phyloP scores from a whole-genome alignment of 495 filamentous ascomycete species.

The Filosporella fistucella region DNA sequence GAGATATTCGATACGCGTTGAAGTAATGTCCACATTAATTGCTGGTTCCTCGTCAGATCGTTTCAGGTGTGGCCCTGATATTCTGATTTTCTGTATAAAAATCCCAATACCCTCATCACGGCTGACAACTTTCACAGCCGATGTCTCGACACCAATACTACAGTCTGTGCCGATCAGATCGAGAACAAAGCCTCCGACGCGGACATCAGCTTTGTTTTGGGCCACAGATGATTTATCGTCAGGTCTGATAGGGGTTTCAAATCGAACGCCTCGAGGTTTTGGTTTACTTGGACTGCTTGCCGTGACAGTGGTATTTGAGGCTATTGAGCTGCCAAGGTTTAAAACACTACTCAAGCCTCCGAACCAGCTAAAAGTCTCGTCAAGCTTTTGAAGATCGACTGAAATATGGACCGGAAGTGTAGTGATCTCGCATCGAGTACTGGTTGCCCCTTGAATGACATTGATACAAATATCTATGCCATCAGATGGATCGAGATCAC shows the following conservation, averaged over 20 bases:
- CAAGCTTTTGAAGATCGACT: slow-evolving; percentile 74
- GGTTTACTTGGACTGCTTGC: slow-evolving; percentile 28
- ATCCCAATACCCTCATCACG: slow-evolving; percentile 64
- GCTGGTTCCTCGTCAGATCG: slow-evolving; percentile 44
- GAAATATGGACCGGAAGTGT: slow-evolving; percentile 75
- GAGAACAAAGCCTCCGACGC: slow-evolving; percentile 70
- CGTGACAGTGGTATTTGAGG: slow-evolving; percentile 59
- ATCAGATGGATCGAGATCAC: slow-evolving; percentile 50
- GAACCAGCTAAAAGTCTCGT: slow-evolving; percentile 84
- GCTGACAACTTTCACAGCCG: slow-evolving; percentile 71
- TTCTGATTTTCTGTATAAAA: slow-evolving; percentile 67
- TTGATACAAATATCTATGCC: slow-evolving; percentile 65
- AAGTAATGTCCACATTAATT: slow-evolving; percentile 43
- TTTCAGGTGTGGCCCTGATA: slow-evolving; percentile 63
- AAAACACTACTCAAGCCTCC: slow-evolving; percentile 91
- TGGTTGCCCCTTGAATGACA: slow-evolving; percentile 43
- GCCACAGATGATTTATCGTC: slow-evolving; percentile 38
- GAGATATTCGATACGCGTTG: slow-evolving; percentile 71
- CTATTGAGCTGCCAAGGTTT: slow-evolving; percentile 79
- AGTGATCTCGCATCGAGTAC: slow-evolving; percentile 62
- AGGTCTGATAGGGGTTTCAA: slow-evolving; percentile 52
- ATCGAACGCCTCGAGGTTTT: slow-evolving; percentile 64
- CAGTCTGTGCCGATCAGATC: slow-evolving; percentile 73
- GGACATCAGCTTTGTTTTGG: slow-evolving; percentile 66
- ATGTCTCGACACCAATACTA: slow-evolving; percentile 67